These are phyloP conservation scores for Dittrichia graveolens DNA, from an alignment of 129 eudicot species.

Conservation along the genomic window DNA sequence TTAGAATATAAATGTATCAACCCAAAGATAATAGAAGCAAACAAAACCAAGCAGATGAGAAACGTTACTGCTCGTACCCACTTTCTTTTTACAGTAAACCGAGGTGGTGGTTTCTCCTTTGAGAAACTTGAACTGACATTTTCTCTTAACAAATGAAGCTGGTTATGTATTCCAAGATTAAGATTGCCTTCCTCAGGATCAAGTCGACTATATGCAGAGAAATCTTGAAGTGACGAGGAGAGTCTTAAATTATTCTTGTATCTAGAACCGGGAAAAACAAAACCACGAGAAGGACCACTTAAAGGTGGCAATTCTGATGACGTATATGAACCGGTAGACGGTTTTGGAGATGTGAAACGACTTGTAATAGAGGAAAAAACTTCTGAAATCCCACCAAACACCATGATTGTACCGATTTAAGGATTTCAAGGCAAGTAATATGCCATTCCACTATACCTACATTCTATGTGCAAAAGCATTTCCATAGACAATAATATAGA, in stretches of 20 bases:
- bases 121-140: constrained; percentile 61
- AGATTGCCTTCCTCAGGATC: constrained; percentile 69
- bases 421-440: constrained; percentile 22
- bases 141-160: constrained; percentile 46
- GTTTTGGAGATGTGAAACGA: constrained; percentile 50
- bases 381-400: constrained; percentile 56
- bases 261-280: constrained; percentile 43
- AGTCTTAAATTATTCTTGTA: constrained; percentile 59
- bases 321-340: constrained; percentile 44
- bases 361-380: constrained; percentile 52
- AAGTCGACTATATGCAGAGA: constrained; percentile 59
- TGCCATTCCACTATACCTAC: constrained; percentile 28
- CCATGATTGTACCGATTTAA: constrained; percentile 48
- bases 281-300: constrained; percentile 49
- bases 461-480: constrained; percentile 21
- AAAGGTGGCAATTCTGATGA: constrained; percentile 71
- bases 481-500: constrained; percentile 20
- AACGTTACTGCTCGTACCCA: constrained; percentile 52
- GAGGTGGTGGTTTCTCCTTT: constrained; percentile 61
- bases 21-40: constrained; percentile 47
- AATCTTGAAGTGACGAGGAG: constrained; percentile 95
- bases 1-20: constrained; percentile 49
- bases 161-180: constrained; percentile 39
- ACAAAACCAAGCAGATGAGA: constrained; percentile 56
- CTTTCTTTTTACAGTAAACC: constrained; percentile 49